Percentiles rank a stretch among this genome's conserved stretches.
These are phyloP conservation scores for fission yeast (Schizosaccharomyces pombe) DNA, from an alignment of 805 yeast genomes.

Conservation along the genomic window ASM294v3 CU329670.1:1999001-1999500, in stretches of 20 bases:
- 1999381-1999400: too few relatives aligned
- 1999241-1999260: slow-evolving; percentile 57
- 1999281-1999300: slow-evolving; percentile 94
- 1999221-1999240: not conserved
- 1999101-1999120: slow-evolving; percentile 87
- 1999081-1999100: slow-evolving; percentile 50
- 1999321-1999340: slow-evolving; percentile 28
- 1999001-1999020: slow-evolving; percentile 46
- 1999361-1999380: too few relatives aligned
- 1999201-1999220: not conserved
- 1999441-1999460: too few relatives aligned
- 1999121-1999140: slow-evolving; percentile 62
- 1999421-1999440: too few relatives aligned
- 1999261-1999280: slow-evolving; percentile 76
- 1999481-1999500: too few relatives aligned
- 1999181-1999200: slow-evolving; percentile 74
- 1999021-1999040: slow-evolving; percentile 12
- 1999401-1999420: too few relatives aligned
- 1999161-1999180: slow-evolving; percentile 73
- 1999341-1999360: not conserved
- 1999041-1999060: slow-evolving; percentile 8
- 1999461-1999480: too few relatives aligned
- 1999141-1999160: slow-evolving; percentile 79
- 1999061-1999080: slow-evolving; percentile 26
- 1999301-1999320: slow-evolving; percentile 74